phyloP scores from a whole-genome alignment of 164 flowering plant species.

The Sedum album region DNA sequence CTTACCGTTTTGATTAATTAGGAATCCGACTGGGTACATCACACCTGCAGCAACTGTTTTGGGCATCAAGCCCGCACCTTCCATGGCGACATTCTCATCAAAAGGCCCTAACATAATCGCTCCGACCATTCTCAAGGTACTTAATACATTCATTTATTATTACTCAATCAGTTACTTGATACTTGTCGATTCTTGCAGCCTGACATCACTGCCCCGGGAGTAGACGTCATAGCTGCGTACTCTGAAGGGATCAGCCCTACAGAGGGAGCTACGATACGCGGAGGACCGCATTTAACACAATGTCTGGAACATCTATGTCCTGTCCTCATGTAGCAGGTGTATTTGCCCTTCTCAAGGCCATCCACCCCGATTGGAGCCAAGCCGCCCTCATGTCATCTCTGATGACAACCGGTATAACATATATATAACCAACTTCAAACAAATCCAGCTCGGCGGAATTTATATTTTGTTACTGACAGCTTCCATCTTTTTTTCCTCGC shows the following conservation, averaged over 20 bases:
- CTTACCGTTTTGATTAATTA: constrained; percentile 7
- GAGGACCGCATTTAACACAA: constrained; percentile 14
- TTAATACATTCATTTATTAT: not conserved
- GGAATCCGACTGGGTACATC: constrained; percentile 22
- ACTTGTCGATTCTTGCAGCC: constrained; percentile 19
- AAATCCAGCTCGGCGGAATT: too few species aligned
- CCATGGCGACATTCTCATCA: constrained; percentile 47
- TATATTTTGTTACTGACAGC: not conserved
- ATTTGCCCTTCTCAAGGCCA: constrained; percentile 33
- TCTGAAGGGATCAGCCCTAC: constrained; percentile 22
- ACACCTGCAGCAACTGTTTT: constrained; percentile 11
- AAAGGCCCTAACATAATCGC: constrained; percentile 33
- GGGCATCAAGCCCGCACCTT: constrained; percentile 29
- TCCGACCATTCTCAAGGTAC: constrained; percentile 40
- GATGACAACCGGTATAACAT: constrained; percentile 34
- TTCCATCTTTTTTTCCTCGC: constrained; percentile 4
- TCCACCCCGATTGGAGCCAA: constrained; percentile 37
- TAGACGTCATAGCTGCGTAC: constrained; percentile 30
- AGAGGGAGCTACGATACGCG: constrained; percentile 16
- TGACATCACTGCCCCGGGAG: constrained; percentile 39
- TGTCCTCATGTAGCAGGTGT: constrained; percentile 46
- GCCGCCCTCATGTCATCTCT: constrained; percentile 38
- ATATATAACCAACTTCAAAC: not conserved
- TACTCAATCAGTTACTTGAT: not conserved
- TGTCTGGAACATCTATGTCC: constrained; percentile 44